phyloP scores from a whole-genome alignment of 1,284 basidiomycete genomes.

The Melanopsichium pennsylvanicum region DNA sequence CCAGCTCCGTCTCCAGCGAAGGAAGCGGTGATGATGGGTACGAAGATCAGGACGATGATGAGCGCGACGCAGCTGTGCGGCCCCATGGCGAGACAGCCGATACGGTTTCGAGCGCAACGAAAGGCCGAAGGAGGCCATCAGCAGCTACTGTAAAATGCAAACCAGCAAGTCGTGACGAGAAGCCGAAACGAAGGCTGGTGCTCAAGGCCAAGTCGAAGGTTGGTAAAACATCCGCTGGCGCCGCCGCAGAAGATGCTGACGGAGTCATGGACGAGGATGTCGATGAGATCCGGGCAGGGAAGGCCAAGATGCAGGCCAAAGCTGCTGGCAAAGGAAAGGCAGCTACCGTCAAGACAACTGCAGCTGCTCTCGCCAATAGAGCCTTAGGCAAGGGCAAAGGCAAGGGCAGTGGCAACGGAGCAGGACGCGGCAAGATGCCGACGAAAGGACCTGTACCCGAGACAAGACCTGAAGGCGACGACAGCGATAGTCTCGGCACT shows the following conservation, averaged over 20 bases:
- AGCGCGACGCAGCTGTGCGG: conserved; percentile 5
- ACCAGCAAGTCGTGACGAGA: conserved; percentile 12
- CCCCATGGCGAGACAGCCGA: background rate
- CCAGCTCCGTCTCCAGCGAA: conserved; percentile 19
- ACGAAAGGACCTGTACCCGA: conserved; percentile 31
- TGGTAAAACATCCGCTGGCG: conserved; percentile 8
- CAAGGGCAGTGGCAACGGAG: conserved; percentile 44
- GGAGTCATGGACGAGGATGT: conserved; percentile 9
- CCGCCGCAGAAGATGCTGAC: conserved; percentile 8
- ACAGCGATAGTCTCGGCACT: conserved; percentile 46
- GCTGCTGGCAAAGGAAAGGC: conserved; percentile 16
- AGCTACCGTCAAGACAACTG: conserved; percentile 28
- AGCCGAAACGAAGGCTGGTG: conserved; percentile 36
- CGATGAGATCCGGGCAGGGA: background rate
- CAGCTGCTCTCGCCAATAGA: conserved; percentile 31
- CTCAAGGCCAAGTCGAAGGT: conserved; percentile 44
- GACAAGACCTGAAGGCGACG: conserved; percentile 17
- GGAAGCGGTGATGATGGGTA: conserved; percentile 30
- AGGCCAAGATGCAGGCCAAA: conserved; percentile 1
- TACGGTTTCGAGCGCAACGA: background rate
- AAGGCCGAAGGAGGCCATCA: conserved; percentile 22
- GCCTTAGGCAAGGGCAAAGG: conserved; percentile 38
- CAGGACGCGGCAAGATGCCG: conserved; percentile 37
- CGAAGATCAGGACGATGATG: conserved; percentile 15
- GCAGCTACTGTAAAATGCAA: conserved; percentile 14